phyloP scores from a whole-genome alignment of 1,284 basidiomycete genomes.

The Tilletia caries region DNA sequence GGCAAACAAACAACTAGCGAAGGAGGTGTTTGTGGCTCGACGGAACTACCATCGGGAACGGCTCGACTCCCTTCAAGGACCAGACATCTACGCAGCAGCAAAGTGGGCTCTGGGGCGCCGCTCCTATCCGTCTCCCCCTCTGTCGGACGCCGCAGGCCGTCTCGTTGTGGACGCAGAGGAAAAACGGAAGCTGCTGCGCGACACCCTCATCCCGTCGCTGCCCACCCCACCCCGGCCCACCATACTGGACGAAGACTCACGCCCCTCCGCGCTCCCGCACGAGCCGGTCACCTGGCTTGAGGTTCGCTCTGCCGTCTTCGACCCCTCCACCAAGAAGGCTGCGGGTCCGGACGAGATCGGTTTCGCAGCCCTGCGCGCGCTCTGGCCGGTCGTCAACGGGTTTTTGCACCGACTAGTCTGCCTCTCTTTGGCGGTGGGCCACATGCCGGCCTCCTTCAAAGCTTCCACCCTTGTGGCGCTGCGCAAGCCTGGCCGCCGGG shows the following conservation, averaged over 20 bases:
- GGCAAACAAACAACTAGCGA: background rate
- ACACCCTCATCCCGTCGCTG: background rate
- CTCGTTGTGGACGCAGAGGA: background rate
- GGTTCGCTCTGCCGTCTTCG: background rate
- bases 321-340: background rate
- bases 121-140: background rate
- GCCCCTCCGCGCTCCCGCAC: background rate
- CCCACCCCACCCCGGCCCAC: background rate
- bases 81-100: background rate
- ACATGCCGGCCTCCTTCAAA: background rate
- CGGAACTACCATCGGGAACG: background rate
- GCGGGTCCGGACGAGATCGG: background rate
- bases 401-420: background rate
- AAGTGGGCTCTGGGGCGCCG: slow-evolving; percentile 1
- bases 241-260: background rate
- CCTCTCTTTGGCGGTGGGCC: background rate
- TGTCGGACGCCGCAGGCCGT: background rate
- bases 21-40: background rate
- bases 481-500: background rate
- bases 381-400: background rate
- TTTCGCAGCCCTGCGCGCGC: background rate
- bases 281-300: background rate
- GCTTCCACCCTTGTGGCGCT: background rate
- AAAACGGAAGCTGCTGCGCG: background rate
- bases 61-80: background rate